Conservation (phyloP, 192 early-diverging fungal species). For the Rhizoclosmatium sp. region DNA sequence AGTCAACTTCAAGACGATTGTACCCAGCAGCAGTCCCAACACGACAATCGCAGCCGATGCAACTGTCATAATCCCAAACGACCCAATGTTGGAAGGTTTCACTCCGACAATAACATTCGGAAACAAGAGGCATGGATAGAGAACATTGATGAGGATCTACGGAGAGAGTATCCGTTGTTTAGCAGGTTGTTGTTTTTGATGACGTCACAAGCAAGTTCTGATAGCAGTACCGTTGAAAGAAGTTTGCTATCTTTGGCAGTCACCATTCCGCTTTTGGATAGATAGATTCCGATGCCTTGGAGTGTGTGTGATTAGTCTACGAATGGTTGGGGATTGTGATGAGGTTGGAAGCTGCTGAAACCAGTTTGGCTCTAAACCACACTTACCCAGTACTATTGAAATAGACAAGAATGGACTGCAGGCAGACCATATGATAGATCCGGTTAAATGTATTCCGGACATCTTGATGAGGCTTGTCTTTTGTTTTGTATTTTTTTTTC, state of each 20-base stretch:
- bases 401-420: constrained; percentile 22
- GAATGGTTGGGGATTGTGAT: too few species aligned
- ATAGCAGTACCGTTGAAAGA: constrained; percentile 63
- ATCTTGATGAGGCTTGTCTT: too few species aligned
- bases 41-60: constrained; percentile 21
- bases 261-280: constrained; percentile 3
- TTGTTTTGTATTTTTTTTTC: too few species aligned
- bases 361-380: not conserved
- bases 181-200: not conserved
- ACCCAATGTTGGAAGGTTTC: constrained; percentile 15
- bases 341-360: too few species aligned
- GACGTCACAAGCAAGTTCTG: not conserved
- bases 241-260: constrained; percentile 60
- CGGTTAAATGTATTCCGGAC: not conserved
- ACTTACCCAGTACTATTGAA: constrained; percentile 17
- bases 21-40: constrained; percentile 8
- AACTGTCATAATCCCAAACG: constrained; percentile 37
- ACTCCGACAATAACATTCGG: constrained; percentile 42
- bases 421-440: constrained; percentile 19
- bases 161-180: not conserved
- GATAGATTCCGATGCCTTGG: constrained; percentile 19
- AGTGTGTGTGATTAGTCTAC: too few species aligned
- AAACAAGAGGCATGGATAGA: constrained; percentile 48
- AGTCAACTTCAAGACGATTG: constrained; percentile 20
- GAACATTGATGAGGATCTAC: constrained; percentile 40